Percentiles rank a stretch among this genome's conserved stretches.
Evolutionary conservation across 2,329 filamentous ascomycete genomes (phyloP).

Genomic region (Aspergillus pseudoterreus): DNA sequence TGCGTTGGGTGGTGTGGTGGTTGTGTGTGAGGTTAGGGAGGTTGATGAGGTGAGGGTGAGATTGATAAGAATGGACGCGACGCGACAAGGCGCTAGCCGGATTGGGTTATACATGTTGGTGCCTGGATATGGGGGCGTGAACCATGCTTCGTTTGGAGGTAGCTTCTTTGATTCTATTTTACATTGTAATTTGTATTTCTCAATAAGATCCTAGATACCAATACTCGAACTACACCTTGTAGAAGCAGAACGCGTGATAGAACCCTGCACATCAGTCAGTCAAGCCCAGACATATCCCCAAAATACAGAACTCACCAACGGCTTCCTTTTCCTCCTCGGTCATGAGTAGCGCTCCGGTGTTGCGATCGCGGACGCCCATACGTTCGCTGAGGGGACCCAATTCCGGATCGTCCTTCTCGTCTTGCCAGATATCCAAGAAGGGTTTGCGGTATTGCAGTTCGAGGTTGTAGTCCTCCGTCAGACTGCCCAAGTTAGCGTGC

Average conservation of each 20-base stretch:
- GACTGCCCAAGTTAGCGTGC: constrained; percentile 28
- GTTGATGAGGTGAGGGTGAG: neutral
- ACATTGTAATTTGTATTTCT: neutral
- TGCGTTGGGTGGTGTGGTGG: neutral
- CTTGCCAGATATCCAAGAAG: constrained; percentile 86
- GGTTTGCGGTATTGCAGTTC: constrained; percentile 91
- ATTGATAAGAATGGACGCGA: constrained; percentile 15
- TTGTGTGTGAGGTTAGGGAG: neutral
- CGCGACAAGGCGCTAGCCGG: constrained; percentile 31
- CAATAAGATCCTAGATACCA: neutral
- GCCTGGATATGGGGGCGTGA: neutral
- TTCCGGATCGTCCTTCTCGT: constrained; percentile 79
- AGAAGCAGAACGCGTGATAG: constrained; percentile 94
- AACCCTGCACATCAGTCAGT: constrained; percentile 49
- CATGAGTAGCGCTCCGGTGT: constrained; percentile 64
- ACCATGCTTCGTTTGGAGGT: constrained; percentile 3
- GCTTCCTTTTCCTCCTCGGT: constrained; percentile 89
- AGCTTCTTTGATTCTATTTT: constrained; percentile 4
- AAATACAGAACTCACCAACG: constrained; percentile 49
- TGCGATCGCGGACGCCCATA: constrained; percentile 84
- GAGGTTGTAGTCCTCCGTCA: constrained; percentile 95
- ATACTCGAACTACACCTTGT: constrained; percentile 65
- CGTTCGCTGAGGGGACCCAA: constrained; percentile 83
- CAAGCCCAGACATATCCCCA: constrained; percentile 12
- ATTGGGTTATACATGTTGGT: constrained; percentile 21